These are phyloP conservation scores for Penicillium sp. DNA, from an alignment of 2,329 filamentous ascomycete species.

Conservation along the genomic window DNA sequence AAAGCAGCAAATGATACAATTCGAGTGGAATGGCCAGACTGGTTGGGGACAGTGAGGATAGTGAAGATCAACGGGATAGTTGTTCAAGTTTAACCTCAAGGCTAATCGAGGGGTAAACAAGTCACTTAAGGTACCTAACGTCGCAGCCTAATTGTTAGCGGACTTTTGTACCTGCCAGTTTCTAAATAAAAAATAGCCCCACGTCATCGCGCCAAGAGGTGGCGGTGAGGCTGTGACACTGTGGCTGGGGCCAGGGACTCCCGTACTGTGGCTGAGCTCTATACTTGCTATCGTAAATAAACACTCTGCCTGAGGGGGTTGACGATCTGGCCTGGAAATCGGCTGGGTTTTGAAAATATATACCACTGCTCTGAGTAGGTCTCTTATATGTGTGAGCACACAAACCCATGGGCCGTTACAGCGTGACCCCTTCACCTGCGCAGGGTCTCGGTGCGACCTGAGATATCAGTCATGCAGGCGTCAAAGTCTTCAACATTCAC, in stretches of 20 bases:
- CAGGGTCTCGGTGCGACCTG: constrained; percentile 19
- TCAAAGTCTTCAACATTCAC: constrained; percentile 1
- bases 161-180: constrained; percentile 24
- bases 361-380: not conserved
- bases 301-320: no score
- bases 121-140: constrained; percentile 22
- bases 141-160: constrained; percentile 33
- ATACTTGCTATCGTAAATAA: not conserved
- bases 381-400: constrained; percentile 10
- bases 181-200: constrained; percentile 25
- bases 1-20: constrained; percentile 13
- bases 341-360: not conserved
- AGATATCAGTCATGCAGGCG: constrained; percentile 19
- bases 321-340: not conserved
- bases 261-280: constrained; percentile 7
- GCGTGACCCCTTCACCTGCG: constrained; percentile 25
- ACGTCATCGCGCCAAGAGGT: constrained; percentile 22
- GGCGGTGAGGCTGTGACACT: constrained; percentile 19
- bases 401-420: constrained; percentile 2
- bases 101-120: not conserved
- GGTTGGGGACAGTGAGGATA: no score
- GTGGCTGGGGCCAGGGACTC: constrained; percentile 11
- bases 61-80: no score
- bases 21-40: constrained; percentile 19
- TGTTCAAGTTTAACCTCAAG: no score